These are phyloP conservation scores for Colletotrichum lini DNA, from an alignment of 2,329 filamentous ascomycete species.

Conservation along the genomic window DNA sequence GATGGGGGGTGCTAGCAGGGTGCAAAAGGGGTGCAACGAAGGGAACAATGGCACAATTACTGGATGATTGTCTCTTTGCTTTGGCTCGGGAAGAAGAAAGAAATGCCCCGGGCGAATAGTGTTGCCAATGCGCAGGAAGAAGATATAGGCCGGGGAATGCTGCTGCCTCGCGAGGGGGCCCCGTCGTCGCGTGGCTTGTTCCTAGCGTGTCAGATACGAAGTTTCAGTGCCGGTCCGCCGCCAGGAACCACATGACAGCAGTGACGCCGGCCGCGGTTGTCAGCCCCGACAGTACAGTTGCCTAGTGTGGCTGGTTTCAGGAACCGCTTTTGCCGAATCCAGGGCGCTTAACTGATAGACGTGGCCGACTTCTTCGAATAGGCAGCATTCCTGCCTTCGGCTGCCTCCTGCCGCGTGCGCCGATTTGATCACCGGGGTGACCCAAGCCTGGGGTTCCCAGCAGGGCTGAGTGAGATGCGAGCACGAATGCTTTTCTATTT, in stretches of 20 bases:
- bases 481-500: no score
- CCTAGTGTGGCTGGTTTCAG: conserved; percentile 39
- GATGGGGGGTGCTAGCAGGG: accelerated
- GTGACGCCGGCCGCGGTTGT: not conserved
- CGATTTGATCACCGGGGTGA: not conserved
- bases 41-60: not conserved
- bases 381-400: conserved; percentile 19
- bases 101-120: not conserved
- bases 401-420: not conserved
- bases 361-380: conserved; percentile 11
- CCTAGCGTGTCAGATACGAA: conserved; percentile 35
- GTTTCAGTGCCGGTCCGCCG: conserved; percentile 24
- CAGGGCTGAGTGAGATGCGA: not conserved
- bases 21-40: not conserved
- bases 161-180: conserved; percentile 26
- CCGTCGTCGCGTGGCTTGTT: conserved; percentile 12
- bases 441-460: not conserved
- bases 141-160: conserved; percentile 23
- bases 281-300: conserved; percentile 25
- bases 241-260: not conserved
- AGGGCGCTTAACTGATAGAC: not conserved
- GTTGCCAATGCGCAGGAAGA: not conserved
- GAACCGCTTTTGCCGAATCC: conserved; percentile 34
- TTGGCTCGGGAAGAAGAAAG: not conserved
- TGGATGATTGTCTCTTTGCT: not conserved